Base-by-base conservation (phyloP, 371 early-diverging fungal genomes). In the Syncephalastrum contaminatum region DNA sequence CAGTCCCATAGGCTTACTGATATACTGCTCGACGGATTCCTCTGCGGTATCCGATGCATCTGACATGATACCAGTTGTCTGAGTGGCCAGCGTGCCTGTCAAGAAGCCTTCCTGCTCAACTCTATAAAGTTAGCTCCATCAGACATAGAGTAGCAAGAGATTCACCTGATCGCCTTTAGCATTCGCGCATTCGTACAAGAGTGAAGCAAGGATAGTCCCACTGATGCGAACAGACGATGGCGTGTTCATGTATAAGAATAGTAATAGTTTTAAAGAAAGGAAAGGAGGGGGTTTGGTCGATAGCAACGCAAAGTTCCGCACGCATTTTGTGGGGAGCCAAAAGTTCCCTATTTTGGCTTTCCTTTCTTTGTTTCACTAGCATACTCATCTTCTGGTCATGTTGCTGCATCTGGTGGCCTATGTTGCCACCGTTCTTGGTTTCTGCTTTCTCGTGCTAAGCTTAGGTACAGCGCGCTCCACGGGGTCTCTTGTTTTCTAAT, bases 381-480 rank as follows among this genome's bases (percentile, higher is more conserved):
- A 45, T 48, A 58, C 36, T 30, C 36, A 30, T 30, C 36, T 30
- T 30, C 10, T 8, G 36, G 36, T 30, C 55, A 51, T 51, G 4
- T 62, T 69, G 19, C 60, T 78, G n/a, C 79, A 78, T 55, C 43
- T 73, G 25, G 64, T 78, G 44, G 75, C 75, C 6, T 78, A 75
- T 54, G 66, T 46, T 16, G 79, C 75, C 22, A 60, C 70, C n/a
- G 64, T 63, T 3, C 58, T 75, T 14, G 75, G 67, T 7, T 71
- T 75, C 36, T 64, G 70, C 18, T 78, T 75, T 53, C 59, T 73
- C 13, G 65, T 74, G 1, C 62, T 78, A 2, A 78, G 79, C 59
- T 65, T 78, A 62, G 75, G 78, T 73, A 67, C 45, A 8, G 36
- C 36, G 10, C 36, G 10, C 10, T 12, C 36, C 10, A 10, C 36